These are phyloP conservation scores for Pythium apleroticum DNA, from an alignment of 352 stramenopile genomes.

Conservation along the genomic window DNA sequence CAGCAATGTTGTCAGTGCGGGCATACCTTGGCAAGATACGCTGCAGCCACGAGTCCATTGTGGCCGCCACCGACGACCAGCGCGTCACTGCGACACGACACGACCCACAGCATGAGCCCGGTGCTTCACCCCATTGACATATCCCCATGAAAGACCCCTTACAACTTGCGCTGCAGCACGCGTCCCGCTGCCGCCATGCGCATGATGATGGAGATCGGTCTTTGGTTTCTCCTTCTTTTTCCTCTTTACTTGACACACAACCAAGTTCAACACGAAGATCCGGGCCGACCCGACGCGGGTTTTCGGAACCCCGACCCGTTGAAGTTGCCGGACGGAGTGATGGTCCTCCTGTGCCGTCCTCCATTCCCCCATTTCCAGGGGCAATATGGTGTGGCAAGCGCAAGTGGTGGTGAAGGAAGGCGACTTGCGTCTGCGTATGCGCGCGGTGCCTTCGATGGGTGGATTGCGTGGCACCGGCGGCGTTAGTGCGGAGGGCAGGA, in stretches of 20 bases:
- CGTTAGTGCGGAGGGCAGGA: neutral
- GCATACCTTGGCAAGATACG: constrained; percentile 84
- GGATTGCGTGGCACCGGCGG: no score
- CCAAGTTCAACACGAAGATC: constrained; percentile 29
- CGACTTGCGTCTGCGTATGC: constrained; percentile 5
- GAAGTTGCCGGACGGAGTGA: constrained; percentile 24
- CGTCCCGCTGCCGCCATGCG: neutral
- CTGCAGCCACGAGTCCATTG: constrained; percentile 87
- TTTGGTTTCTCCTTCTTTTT: constrained; percentile 1
- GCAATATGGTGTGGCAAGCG: constrained; percentile 28
- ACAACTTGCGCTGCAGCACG: constrained; percentile 28
- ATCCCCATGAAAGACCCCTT: neutral
- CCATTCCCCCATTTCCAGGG: neutral
- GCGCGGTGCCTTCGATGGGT: neutral
- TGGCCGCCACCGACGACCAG: constrained; percentile 88
- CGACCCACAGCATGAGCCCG: neutral
- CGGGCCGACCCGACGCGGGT: constrained; percentile 17
- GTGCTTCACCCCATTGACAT: neutral
- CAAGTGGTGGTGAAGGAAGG: constrained; percentile 21
- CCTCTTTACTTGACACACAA: constrained; percentile 2
- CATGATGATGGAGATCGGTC: neutral
- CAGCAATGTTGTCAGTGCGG: neutral
- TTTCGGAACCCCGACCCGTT: constrained; percentile 17
- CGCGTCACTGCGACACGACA: constrained; percentile 55
- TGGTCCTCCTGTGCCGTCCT: constrained; percentile 9